Base-by-base conservation (phyloP, 257 asterid species). In the Striga asiatica region DNA sequence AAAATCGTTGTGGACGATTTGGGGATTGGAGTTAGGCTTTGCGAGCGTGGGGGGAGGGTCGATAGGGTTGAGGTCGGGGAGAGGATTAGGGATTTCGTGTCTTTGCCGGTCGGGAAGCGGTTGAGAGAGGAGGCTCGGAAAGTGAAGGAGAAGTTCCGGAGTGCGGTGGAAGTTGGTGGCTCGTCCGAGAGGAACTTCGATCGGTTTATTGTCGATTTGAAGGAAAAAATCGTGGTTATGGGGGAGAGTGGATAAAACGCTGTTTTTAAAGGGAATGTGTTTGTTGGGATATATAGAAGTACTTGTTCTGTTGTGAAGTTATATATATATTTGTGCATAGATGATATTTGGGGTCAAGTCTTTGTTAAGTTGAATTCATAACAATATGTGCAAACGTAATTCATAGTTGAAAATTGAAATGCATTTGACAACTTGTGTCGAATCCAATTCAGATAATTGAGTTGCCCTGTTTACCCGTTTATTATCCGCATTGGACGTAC, bases 1-100 rank as follows among this genome's bases (percentile, higher is more conserved):
- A 75, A 68, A 24, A 8, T 75, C 23, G 81, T 68, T 31, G 81
- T 71, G 1, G 77, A 74, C 3, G 65, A 71, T 42, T 75, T 70
- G 73, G 61, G 62, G 41, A 47, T 67, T 10, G 78, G 82, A 46
- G 50, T 72, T 25, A 50, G 29, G 27, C 64, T 76, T 7, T 41
- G 59, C 2, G 62, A 66, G 11, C 34, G n/a, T 12, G 66, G 55
- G 8, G n/a, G 8, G 12, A 27, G 50, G 1, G 38, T 72, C 11
- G 31, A 43, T 1, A 60, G 77, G n/a, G 34, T 41, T n/a, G 50
- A 16, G 23, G 12, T 43, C 19, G 23, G 24, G 22, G 50, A 16
- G 24, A 43, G 19, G 50, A 43, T 43, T 2, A 70, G 43, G 31
- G 13, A 5, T 28, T 21, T 70, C 22, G 58, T 70, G 76, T 51